These are phyloP conservation scores for Rhodofomes roseus DNA, from an alignment of 1,284 basidiomycete species.

Conservation along the genomic window DNA sequence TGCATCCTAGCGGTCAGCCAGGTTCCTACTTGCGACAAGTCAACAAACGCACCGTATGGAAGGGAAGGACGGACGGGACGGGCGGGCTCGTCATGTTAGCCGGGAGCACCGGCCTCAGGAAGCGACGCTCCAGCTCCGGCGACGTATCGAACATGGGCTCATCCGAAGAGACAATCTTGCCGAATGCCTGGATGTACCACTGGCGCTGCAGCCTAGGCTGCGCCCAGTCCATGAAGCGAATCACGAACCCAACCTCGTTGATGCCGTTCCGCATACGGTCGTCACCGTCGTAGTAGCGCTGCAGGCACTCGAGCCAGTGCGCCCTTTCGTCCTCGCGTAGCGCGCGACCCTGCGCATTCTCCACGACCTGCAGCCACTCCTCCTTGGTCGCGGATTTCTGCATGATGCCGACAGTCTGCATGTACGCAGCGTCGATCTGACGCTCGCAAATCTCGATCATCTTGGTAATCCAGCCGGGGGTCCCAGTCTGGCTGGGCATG, in stretches of 20 bases:
- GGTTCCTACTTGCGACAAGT: neutral
- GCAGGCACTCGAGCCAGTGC: slow-evolving; percentile 38
- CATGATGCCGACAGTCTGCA: slow-evolving; percentile 39
- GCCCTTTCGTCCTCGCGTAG: slow-evolving; percentile 27
- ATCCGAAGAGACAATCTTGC: slow-evolving; percentile 24
- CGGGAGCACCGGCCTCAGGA: slow-evolving; percentile 26
- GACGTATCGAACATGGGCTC: slow-evolving; percentile 5
- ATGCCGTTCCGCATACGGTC: slow-evolving; percentile 24
- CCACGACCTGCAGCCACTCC: slow-evolving; percentile 44
- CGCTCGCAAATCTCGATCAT: slow-evolving; percentile 43
- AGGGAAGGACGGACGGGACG: slow-evolving; percentile 54
- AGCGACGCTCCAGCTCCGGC: slow-evolving; percentile 9
- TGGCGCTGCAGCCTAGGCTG: slow-evolving; percentile 45
- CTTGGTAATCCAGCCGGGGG: slow-evolving; percentile 42
- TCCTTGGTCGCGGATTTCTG: slow-evolving; percentile 30
- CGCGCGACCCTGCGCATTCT: slow-evolving; percentile 25
- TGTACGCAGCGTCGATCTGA: slow-evolving; percentile 42
- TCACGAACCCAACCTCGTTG: slow-evolving; percentile 51
- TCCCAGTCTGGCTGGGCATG: slow-evolving; percentile 17
- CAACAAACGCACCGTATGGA: slow-evolving; percentile 44
- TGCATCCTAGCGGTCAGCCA: slow-evolving; percentile 15
- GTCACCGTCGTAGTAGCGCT: slow-evolving; percentile 31
- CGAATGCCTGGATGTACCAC: slow-evolving; percentile 46
- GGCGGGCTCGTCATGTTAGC: slow-evolving; percentile 37
- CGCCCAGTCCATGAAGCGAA: slow-evolving; percentile 51